Base-by-base conservation (phyloP, 805 yeast genomes). In the Candida ascalaphidarum region DNA sequence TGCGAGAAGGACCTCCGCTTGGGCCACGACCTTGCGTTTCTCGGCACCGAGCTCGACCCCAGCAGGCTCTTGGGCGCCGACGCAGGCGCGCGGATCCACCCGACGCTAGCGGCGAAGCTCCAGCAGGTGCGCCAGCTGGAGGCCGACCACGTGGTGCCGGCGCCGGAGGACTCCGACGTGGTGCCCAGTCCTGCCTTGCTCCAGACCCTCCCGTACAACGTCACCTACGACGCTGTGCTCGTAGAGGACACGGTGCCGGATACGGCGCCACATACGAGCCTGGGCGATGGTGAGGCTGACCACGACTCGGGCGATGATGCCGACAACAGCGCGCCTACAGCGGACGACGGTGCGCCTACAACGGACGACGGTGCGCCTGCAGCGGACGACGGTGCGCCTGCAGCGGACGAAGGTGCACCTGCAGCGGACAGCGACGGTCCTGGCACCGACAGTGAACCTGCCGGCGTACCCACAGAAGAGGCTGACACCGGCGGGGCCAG, bases 21-120 rank as follows among this genome's bases (percentile, higher is more conserved):
- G 29, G 66, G 66, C 10, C 61, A 59, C 29, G 57, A 55, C 36
- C 40, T 55, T 35, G 57, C 57, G 35, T 58, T 48, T 30, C 32
- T 51, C 27, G 52, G 49, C 31, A 50, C 61, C 9, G 35, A 45
- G 14, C 40, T 58, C 14, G 47, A 44, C 11, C 39, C 43, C 11
- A 54, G 53, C 25, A 43, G 48, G 28, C 28, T 53, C 28, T 35
- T 43, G 25, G 48, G 49, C 25, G n/a, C n/a, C n/a, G n/a, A n/a
- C n/a, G n/a, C n/a, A n/a, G n/a, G n/a, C n/a, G 56, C 52, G 26
- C 37, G 39, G 12, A 54, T 53, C 35, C 29, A 39, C 5, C 48
- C 47, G 25, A 47, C 48, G 22, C 61, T 57, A 30, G 62, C 63
- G 6, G 33, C 36, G 19, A 13, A 31, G 4, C 21, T 33, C 4